Evolutionary conservation across 805 yeast species (phyloP), one percentile per base, ranked within the genome.

Genomic region (Teunomyces panamensis): DNA sequence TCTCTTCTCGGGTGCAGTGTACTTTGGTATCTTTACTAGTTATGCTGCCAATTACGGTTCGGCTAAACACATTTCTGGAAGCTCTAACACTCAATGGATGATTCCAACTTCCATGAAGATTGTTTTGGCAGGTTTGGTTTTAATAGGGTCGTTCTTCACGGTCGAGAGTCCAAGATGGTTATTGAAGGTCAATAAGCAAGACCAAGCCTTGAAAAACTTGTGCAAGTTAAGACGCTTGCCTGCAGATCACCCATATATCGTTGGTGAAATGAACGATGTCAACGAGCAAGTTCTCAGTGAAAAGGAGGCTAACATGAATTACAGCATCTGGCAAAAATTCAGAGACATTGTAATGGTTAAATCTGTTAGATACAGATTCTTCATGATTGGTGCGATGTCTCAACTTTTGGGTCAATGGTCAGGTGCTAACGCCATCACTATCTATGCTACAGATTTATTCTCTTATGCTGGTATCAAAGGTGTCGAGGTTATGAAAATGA

Each of bases 401-500:
- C 84, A 79, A 59, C 35, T 79, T 10, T 64, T 80, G 34, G 77
- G 77, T 32, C 84, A 80, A 62, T 80, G 84, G 84, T 73, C 80
- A n/a, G 83, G 83, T 44, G 79, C 83, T 5, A 75, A 74, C 52
- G 73, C 83, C 6, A 64, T 81, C 39, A 80, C 84, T 2, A 77
- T 79, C 43, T 81, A 80, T 53, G 79, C 84, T 33, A 78, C 84
- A 2, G 79, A 77, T 44, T 47, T 47, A 24, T 75, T 79, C 50
- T 71, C 69, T 4, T 63, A 77, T 49, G 73, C 74, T 45, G 83
- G 84, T 41, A 67, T 72, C 45, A 56, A 59, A 8, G 77, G 76
- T 27, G 68, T 72, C 36, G 69, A 68, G 37, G 57, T 67, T 43
- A 62, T 77, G 58, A 67, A 65, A 45, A 75, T 76, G 71, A 77